Evolutionary conservation across 2,329 filamentous ascomycete genomes (phyloP).

Genomic region (Alternaria conjuncta): DNA sequence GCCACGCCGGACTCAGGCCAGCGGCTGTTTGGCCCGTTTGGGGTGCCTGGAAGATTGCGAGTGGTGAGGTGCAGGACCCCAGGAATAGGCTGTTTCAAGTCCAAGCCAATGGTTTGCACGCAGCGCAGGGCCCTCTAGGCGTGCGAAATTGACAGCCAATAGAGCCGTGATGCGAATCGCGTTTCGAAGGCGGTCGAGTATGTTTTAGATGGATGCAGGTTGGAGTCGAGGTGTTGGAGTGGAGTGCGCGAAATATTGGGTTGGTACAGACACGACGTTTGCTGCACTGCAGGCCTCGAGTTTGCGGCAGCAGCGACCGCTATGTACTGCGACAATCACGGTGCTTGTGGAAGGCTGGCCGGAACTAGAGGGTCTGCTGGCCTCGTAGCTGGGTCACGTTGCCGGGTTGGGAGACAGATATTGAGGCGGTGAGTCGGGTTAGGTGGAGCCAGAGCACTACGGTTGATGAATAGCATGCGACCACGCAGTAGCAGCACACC

Average conservation of each 20-base stretch:
- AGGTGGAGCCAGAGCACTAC: conserved; percentile 28
- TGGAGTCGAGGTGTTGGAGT: conserved; percentile 3
- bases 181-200: conserved; percentile 40
- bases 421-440: conserved; percentile 42
- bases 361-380: conserved; percentile 29
- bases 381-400: conserved; percentile 36
- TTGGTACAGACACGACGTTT: conserved; percentile 14
- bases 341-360: conserved; percentile 20
- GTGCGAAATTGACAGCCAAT: conserved; percentile 44
- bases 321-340: conserved; percentile 24
- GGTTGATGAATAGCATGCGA: conserved; percentile 40
- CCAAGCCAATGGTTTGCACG: conserved; percentile 36
- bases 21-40: conserved; percentile 44
- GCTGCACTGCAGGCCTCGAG: conserved; percentile 15
- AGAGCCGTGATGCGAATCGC: conserved; percentile 23
- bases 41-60: conserved; percentile 33
- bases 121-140: conserved; percentile 30
- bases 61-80: conserved; percentile 34
- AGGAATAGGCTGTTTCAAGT: conserved; percentile 49
- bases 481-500: conserved; percentile 57
- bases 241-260: conserved; percentile 6
- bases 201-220: conserved; percentile 40
- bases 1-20: conserved; percentile 34
- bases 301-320: conserved; percentile 20
- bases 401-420: conserved; percentile 15